Percentiles rank a stretch among this genome's conserved stretches.
Conservation (phyloP, 179 eudicot species). For the Spinacia oleracea region DNA sequence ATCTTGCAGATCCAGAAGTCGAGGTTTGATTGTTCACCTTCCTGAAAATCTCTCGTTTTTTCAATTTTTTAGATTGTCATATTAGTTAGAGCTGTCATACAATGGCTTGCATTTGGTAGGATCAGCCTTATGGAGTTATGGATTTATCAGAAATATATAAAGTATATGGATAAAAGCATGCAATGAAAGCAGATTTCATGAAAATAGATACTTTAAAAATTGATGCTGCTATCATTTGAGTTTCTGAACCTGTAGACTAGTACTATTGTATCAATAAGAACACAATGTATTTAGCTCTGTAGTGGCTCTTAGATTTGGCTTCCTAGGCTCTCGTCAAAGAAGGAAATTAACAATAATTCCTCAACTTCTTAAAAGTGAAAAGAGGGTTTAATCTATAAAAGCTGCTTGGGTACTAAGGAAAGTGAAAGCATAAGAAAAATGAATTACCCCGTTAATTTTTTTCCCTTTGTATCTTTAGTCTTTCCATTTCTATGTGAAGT, state of each 20-base stretch:
- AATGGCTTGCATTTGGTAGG: not conserved
- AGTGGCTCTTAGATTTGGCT: not conserved
- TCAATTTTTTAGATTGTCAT: too few species aligned
- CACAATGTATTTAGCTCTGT: not conserved
- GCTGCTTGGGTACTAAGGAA: not conserved
- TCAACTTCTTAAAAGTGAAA: not conserved
- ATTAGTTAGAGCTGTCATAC: too few species aligned
- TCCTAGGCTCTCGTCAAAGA: not conserved
- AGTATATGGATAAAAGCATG: not conserved
- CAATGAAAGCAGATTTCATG: not conserved
- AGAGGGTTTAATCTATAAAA: not conserved
- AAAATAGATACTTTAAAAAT: not conserved
- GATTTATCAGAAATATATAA: not conserved
- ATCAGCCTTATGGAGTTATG: not conserved
- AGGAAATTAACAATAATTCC: not conserved
- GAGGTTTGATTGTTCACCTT: constrained; percentile 53
- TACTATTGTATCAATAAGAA: not conserved
- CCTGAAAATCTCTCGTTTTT: not conserved
- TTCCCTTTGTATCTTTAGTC: not conserved
- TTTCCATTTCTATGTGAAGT: not conserved
- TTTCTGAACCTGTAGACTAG: not conserved
- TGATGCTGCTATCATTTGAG: not conserved
- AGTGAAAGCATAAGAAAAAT: not conserved
- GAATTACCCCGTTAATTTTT: not conserved
- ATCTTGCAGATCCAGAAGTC: constrained; percentile 95